Conservation (phyloP, 257 asterid species). For the Solanum medicagineum region DNA sequence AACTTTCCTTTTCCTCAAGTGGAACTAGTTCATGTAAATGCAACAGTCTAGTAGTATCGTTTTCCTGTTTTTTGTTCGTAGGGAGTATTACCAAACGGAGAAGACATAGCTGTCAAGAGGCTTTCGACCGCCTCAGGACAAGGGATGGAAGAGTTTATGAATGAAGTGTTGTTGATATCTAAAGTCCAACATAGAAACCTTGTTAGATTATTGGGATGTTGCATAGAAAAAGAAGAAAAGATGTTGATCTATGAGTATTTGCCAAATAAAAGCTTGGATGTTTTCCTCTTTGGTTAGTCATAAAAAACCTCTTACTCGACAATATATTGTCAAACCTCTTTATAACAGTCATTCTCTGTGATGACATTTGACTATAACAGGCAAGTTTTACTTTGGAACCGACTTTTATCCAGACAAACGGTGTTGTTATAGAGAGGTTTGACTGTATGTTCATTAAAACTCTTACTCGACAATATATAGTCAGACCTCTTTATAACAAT, state of each 20-base stretch:
- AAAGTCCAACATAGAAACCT: constrained; percentile 58
- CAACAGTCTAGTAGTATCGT: neutral
- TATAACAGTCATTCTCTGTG: neutral
- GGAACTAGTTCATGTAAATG: neutral
- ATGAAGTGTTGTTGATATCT: constrained; percentile 43
- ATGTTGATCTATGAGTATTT: constrained; percentile 11
- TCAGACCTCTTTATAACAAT: neutral
- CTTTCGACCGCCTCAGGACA: constrained; percentile 47
- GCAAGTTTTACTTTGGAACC: neutral
- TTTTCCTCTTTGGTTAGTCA: constrained; percentile 20
- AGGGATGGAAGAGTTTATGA: constrained; percentile 50
- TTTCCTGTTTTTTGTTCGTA: neutral
- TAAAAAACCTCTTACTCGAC: neutral
- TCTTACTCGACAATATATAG: neutral
- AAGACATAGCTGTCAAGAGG: constrained; percentile 53
- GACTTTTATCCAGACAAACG: neutral
- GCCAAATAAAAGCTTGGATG: constrained; percentile 35
- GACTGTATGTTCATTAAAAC: neutral
- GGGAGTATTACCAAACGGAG: constrained; percentile 40
- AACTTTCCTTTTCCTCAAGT: neutral
- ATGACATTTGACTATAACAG: neutral
- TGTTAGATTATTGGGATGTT: constrained; percentile 41
- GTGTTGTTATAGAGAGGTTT: neutral
- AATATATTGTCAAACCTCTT: neutral
- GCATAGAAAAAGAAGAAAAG: constrained; percentile 39